Evolutionary conservation across 768 basidiomycete species (phyloP).

Genomic region (Pisolithus marmoratus): DNA sequence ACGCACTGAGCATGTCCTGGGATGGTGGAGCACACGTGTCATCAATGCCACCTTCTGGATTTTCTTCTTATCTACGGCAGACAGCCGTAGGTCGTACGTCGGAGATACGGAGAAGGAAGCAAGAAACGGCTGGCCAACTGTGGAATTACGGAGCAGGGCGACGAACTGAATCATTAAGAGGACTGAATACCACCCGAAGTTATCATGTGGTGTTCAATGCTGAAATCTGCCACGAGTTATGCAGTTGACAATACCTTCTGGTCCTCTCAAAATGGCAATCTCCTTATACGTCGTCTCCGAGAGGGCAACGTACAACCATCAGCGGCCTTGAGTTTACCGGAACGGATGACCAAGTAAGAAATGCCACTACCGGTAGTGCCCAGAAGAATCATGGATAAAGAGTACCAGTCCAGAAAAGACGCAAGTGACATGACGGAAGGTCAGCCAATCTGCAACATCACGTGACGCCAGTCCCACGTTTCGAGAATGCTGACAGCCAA

Average conservation of each 20-base stretch:
- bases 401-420: constrained; percentile 24
- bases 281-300: constrained; percentile 19
- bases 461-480: no score
- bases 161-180: constrained; percentile 26
- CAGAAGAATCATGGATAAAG: constrained; percentile 26
- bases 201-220: constrained; percentile 2
- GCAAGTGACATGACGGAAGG: no score
- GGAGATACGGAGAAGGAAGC: constrained; percentile 24
- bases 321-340: constrained; percentile 17
- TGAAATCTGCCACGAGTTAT: constrained; percentile 23
- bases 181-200: constrained; percentile 13
- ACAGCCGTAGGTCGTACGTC: constrained; percentile 26
- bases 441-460: no score
- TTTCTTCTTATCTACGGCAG: constrained; percentile 26
- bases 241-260: constrained; percentile 17
- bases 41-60: constrained; percentile 18
- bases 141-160: constrained; percentile 27
- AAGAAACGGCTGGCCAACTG: constrained; percentile 29
- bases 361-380: no score
- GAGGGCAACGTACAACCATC: constrained; percentile 14
- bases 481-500: no score
- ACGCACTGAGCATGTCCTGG: constrained; percentile 11
- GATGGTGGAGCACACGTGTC: constrained; percentile 6
- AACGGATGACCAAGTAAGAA: constrained; percentile 19
- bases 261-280: constrained; percentile 22